These are phyloP conservation scores for Coniochaeta sp. DNA, from an alignment of 2,329 filamentous ascomycete genomes.

Conservation along the genomic window DNA sequence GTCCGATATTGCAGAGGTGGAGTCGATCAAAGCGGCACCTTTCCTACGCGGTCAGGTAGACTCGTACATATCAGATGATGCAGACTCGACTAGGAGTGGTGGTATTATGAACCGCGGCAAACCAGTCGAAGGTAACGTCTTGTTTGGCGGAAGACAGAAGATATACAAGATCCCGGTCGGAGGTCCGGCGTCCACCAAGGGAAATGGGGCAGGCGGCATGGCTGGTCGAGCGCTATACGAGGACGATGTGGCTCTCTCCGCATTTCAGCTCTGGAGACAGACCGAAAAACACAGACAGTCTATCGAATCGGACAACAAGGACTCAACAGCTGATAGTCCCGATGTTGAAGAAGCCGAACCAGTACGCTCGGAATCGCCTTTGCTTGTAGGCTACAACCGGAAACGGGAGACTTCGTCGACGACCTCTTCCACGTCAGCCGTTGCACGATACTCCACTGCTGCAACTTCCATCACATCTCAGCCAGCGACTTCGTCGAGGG, in stretches of 20 bases:
- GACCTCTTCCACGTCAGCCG: slow-evolving; percentile 60
- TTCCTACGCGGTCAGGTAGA: slow-evolving; percentile 50
- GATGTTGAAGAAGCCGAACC: slow-evolving; percentile 30
- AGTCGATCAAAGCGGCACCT: slow-evolving; percentile 64
- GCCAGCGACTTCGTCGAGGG: slow-evolving; percentile 42
- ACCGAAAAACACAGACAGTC: slow-evolving; percentile 46
- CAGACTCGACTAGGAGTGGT: slow-evolving; percentile 46
- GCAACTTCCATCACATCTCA: slow-evolving; percentile 86
- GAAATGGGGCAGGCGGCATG: slow-evolving; percentile 39
- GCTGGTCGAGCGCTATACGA: slow-evolving; percentile 70
- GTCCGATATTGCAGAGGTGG: slow-evolving; percentile 83
- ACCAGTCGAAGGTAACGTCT: slow-evolving; percentile 79
- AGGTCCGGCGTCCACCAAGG: slow-evolving; percentile 30
- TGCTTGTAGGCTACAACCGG: slow-evolving; percentile 57
- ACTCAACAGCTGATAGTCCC: slow-evolving; percentile 25
- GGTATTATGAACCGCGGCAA: slow-evolving; percentile 73
- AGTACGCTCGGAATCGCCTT: slow-evolving; percentile 45
- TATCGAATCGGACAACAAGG: slow-evolving; percentile 30
- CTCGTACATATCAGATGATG: slow-evolving; percentile 63
- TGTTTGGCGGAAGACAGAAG: slow-evolving; percentile 95
- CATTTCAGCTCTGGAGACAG: slow-evolving; percentile 71
- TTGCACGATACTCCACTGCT: slow-evolving; percentile 72
- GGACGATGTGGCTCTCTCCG: slow-evolving; percentile 74
- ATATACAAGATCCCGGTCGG: slow-evolving; percentile 75
- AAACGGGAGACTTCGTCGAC: slow-evolving; percentile 85